phyloP scores from a whole-genome alignment of 371 early-diverging fungal genomes.

The Saksenaea vasiformis region DNA sequence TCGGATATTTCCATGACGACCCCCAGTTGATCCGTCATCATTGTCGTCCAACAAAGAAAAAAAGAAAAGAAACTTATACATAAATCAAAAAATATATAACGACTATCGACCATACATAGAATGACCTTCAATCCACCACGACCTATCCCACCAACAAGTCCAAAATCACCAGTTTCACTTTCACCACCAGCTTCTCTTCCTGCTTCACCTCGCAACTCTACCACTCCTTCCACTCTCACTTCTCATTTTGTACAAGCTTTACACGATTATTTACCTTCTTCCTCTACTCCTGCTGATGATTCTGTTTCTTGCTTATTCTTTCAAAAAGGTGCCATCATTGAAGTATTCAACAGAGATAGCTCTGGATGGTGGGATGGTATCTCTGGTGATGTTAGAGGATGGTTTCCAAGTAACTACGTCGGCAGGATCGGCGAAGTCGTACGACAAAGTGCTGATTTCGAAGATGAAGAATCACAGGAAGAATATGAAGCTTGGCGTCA shows the following conservation, averaged over 20 bases:
- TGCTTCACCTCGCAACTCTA: slow-evolving; percentile 13
- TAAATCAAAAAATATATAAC: neutral
- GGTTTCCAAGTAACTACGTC: slow-evolving; percentile 57
- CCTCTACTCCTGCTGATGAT: slow-evolving; percentile 38
- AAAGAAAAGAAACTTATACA: neutral
- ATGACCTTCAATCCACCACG: slow-evolving; percentile 10
- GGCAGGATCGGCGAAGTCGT: slow-evolving; percentile 45
- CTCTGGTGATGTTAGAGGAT: slow-evolving; percentile 45
- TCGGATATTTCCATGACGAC: slow-evolving; percentile 4
- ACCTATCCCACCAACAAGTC: neutral
- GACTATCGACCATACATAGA: slow-evolving; percentile 6
- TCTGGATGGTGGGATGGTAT: slow-evolving; percentile 63
- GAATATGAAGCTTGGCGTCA: slow-evolving; percentile 34
- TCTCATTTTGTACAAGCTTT: slow-evolving; percentile 55
- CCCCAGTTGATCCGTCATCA: slow-evolving; percentile 2
- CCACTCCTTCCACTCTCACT: slow-evolving; percentile 16
- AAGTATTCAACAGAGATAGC: slow-evolving; percentile 48
- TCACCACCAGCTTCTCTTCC: slow-evolving; percentile 20
- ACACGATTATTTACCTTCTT: slow-evolving; percentile 48
- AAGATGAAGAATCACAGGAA: slow-evolving; percentile 35
- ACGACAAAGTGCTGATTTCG: slow-evolving; percentile 36
- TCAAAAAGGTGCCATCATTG: slow-evolving; percentile 51
- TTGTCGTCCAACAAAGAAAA: slow-evolving; percentile 1
- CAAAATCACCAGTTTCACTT: slow-evolving; percentile 2
- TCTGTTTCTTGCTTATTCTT: slow-evolving; percentile 45